A percentile compares a stretch with the other conserved stretches of the same genome.
phyloP scores from a whole-genome alignment of 2,329 filamentous ascomycete genomes.

The Plectosphaerella plurivora region DNA sequence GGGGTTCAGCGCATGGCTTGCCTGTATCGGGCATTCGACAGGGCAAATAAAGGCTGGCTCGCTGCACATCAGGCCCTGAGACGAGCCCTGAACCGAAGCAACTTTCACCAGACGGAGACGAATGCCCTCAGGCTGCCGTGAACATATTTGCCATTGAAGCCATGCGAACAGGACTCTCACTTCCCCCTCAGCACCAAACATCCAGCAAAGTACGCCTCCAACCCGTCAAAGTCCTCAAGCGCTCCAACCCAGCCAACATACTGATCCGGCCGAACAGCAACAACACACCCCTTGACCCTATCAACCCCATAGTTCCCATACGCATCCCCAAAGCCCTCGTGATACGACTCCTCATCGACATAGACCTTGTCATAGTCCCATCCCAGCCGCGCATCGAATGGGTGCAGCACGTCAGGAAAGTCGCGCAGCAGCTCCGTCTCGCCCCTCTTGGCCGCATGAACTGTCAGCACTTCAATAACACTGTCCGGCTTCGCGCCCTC shows the following conservation, averaged over 20 bases:
- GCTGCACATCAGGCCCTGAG: no score
- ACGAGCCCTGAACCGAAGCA: no score
- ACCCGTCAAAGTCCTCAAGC: slow-evolving; percentile 27
- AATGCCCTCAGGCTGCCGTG: no score
- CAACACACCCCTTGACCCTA: slow-evolving; percentile 47
- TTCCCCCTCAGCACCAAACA: slow-evolving; percentile 13
- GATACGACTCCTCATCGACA: slow-evolving; percentile 48
- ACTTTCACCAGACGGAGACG: no score
- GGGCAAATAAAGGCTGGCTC: no score
- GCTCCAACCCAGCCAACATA: slow-evolving; percentile 48
- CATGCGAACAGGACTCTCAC: no score
- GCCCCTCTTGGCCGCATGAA: slow-evolving; percentile 49
- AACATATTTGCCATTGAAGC: no score
- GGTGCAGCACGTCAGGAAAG: slow-evolving; percentile 44
- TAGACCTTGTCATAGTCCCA: slow-evolving; percentile 56
- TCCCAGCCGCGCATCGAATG: slow-evolving; percentile 39
- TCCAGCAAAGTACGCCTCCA: slow-evolving; percentile 28
- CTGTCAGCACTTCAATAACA: slow-evolving; percentile 47
- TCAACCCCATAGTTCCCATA: slow-evolving; percentile 58
- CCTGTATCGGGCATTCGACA: no score
- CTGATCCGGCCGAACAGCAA: slow-evolving; percentile 63
- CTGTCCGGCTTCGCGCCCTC: slow-evolving; percentile 13
- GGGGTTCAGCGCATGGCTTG: no score
- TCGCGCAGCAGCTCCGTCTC: slow-evolving; percentile 43
- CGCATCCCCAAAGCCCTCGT: slow-evolving; percentile 44